Percentiles rank a stretch among this genome's conserved stretches.
These are phyloP conservation scores for Penicillium sp. DNA, from an alignment of 2,329 filamentous ascomycete genomes.

Conservation along the genomic window DNA sequence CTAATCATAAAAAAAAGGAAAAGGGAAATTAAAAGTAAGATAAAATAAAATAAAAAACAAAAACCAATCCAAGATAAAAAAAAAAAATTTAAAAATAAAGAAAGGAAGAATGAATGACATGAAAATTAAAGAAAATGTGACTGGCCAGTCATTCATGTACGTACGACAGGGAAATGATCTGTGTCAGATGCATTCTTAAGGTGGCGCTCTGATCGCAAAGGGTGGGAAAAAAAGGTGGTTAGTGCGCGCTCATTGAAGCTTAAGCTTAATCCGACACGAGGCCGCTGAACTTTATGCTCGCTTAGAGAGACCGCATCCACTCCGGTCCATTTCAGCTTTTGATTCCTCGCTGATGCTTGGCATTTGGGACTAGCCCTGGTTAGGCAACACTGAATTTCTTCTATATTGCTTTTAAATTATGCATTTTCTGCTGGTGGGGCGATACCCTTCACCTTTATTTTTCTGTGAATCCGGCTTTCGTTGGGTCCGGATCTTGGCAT, in stretches of 20 bases:
- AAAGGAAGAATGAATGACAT: background rate
- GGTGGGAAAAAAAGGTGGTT: constrained; percentile 19
- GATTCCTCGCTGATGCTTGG: constrained; percentile 17
- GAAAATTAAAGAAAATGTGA: background rate
- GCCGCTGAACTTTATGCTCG: constrained; percentile 39
- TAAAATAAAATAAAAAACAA: background rate
- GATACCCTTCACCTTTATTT: background rate
- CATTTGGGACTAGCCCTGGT: constrained; percentile 8
- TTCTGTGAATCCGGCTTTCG: background rate
- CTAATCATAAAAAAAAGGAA: background rate
- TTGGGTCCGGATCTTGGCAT: background rate
- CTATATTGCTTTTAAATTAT: constrained; percentile 8
- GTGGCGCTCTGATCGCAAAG: constrained; percentile 36
- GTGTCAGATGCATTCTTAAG: constrained; percentile 20
- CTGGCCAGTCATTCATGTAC: background rate
- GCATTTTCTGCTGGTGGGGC: background rate
- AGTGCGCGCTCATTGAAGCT: constrained; percentile 40
- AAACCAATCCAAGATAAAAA: no score
- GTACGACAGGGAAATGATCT: constrained; percentile 12
- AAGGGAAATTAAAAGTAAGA: background rate
- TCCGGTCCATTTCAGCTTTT: constrained; percentile 7
- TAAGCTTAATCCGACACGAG: constrained; percentile 49
- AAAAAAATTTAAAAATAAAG: constrained; percentile 4
- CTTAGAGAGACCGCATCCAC: constrained; percentile 30
- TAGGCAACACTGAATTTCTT: constrained; percentile 9